Base-by-base conservation (phyloP, 768 basidiomycete species). In the Russula sp. region DNA sequence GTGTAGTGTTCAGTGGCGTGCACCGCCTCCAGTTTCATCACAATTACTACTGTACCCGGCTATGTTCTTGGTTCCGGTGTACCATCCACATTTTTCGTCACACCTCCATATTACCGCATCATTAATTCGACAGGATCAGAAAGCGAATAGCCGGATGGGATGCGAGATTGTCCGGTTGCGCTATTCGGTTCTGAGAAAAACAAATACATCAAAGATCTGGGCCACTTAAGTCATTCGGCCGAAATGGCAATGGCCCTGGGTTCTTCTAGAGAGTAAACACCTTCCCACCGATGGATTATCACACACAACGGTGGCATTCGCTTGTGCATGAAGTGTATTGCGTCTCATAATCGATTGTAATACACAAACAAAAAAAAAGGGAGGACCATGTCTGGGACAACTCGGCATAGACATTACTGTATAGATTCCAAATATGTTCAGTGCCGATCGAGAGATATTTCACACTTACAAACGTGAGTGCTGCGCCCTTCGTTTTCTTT, bases 401-500 rank as follows among this genome's bases (percentile, higher is more conserved):
- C 36, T 34, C n/a, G 44, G 55, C n/a, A 60, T 40, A 38, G 50
- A 57, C 55, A 44, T 57, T 40, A 69, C 68, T 69, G 42, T 32
- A 32, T 32, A 22, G 28, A 48, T 60, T 13, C n/a, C 22, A 30
- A 18, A 9, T 34, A 9, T 13, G 22, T 36, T 67, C 28, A 67
- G 62, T 20, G 22, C 22, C 14, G 22, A 30, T 55, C n/a, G 2
- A 46, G 30, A 32, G 32, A 50, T n/a, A 49, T 32, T 30, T 36
- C 36, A 36, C 24, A 90, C 92, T 72, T 77, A 94, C 92, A 86
- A 95, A 95, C 75, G 85, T 85, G 72, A 95, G 90, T 67, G 93
- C 94, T 72, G 92, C 93, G 78, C 94, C 93, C 85, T 94, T 94
- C 72, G 92, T 94, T 90, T 98, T 98, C 87, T 98, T 99, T 86